A percentile compares a stretch with the other conserved stretches of the same genome.
Conservation (phyloP, 352 stramenopile species). For the Phytophthora foliorum region DNA sequence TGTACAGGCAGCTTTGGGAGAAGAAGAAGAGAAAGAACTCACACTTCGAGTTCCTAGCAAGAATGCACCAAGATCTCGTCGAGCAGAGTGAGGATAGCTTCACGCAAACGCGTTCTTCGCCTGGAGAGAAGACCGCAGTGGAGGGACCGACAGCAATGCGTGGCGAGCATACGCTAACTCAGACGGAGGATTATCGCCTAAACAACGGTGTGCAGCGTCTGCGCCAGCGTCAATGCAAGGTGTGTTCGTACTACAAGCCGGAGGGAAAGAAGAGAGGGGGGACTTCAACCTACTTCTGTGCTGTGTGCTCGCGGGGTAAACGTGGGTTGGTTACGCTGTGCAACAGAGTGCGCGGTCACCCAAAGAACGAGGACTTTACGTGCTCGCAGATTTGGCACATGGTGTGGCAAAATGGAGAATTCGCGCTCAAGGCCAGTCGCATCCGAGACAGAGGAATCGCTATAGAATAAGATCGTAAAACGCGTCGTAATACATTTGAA, state of each 20-base stretch:
- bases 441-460: constrained; percentile 7
- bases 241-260: constrained; percentile 25
- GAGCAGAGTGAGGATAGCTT: not conserved
- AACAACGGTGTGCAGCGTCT: constrained; percentile 1
- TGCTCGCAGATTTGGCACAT: constrained; percentile 35
- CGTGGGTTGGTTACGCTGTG: constrained; percentile 1
- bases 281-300: constrained; percentile 13
- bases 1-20: constrained; percentile 2
- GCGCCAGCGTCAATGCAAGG: constrained; percentile 9
- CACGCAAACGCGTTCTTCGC: not conserved
- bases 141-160: not conserved
- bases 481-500: not conserved
- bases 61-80: constrained; percentile 2
- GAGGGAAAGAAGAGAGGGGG: constrained; percentile 14
- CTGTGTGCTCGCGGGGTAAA: constrained; percentile 2
- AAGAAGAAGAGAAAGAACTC: constrained; percentile 7
- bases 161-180: constrained; percentile 1
- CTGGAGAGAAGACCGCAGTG: not conserved
- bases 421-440: not conserved
- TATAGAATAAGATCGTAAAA: not conserved
- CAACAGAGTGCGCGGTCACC: constrained; percentile 9
- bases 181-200: not conserved
- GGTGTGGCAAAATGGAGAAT: constrained; percentile 27
- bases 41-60: constrained; percentile 3
- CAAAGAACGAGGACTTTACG: constrained; percentile 1